Conservation (phyloP, 768 basidiomycete genomes). For the Pleurotus salmoneostramineus region DNA sequence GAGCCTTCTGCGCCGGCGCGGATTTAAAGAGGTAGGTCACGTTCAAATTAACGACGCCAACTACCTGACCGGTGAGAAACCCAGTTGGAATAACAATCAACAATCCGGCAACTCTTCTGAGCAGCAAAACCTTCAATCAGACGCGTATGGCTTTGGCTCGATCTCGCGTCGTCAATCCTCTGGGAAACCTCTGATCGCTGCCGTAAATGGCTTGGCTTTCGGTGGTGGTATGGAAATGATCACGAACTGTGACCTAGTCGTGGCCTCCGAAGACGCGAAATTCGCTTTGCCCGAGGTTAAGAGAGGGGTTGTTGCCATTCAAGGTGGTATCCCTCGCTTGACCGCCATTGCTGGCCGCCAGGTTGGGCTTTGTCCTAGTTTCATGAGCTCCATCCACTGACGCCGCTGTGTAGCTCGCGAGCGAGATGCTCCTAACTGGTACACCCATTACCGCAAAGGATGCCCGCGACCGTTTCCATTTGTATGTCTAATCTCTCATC, state of each 20-base stretch:
- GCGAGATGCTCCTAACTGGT: constrained; percentile 75
- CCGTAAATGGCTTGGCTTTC: constrained; percentile 71
- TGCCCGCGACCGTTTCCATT: constrained; percentile 67
- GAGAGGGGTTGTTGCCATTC: constrained; percentile 68
- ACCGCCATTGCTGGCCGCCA: constrained; percentile 69
- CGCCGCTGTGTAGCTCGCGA: constrained; percentile 47
- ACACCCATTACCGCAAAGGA: constrained; percentile 62
- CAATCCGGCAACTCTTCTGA: constrained; percentile 38
- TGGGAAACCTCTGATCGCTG: constrained; percentile 75
- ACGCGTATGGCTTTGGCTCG: constrained; percentile 64
- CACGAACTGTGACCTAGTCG: constrained; percentile 70
- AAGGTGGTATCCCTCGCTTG: constrained; percentile 78
- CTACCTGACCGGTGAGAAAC: no score
- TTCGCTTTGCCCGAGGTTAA: constrained; percentile 79
- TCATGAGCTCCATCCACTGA: neutral
- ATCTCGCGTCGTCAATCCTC: constrained; percentile 62
- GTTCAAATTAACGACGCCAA: neutral
- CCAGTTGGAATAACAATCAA: constrained; percentile 60
- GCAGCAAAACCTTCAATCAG: constrained; percentile 32
- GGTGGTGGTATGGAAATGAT: constrained; percentile 68
- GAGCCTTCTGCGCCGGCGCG: constrained; percentile 75
- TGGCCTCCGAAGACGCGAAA: constrained; percentile 61
- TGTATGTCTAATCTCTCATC: constrained; percentile 44
- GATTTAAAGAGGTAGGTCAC: constrained; percentile 66
- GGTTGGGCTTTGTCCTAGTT: constrained; percentile 32